Base-by-base conservation (phyloP, 2,329 filamentous ascomycete genomes). In the Stagonosporopsis chrysanthemi region DNA sequence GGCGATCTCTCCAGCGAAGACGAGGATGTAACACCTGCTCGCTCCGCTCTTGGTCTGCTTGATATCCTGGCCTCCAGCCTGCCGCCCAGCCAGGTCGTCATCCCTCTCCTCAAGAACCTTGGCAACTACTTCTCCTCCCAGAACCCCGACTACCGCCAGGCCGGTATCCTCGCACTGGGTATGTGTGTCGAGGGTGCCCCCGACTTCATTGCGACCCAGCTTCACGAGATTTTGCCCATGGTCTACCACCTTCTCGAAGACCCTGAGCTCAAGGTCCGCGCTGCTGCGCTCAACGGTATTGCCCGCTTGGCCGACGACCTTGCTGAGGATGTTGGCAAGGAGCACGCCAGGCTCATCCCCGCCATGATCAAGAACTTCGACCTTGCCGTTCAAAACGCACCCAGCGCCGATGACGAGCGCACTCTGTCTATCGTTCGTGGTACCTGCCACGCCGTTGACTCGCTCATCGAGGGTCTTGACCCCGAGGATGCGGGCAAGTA, bases 141-240 rank as follows among this genome's bases (percentile, higher is more conserved):
- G 58, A 85, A 96, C 71, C 85, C 92, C 33, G 88, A 91, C 68
- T 90, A 90, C 80, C 89, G 94, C 58, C 90, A 94, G 78, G 93
- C 94, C 52, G 93, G 91, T 78, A 95, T 98, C 73, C 84, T 98
- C 61, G 90, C 94, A 45, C 85, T 99, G 5, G 94, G 94, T 58
- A 96, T 94, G 82, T 94, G 91, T 68, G 94, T 97, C 50, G 95
- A 98, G 82, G 95, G 95, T 68, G 94, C 95, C 28, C 95, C 95
- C 15, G 95, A 99, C 77, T 99, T 98, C 79, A 92, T 98, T 72
- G 92, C 91, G 63, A 97, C 93, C 19, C 95, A 99, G 79, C 86
- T 98, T 61, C 84, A 89, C 71, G 86, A 89, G 64, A 90, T 98
- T 65, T 86, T 98, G 75, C 95, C 95, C 45, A 84, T 91, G 67